Conservation (phyloP, 495 filamentous ascomycete species). For the Neurospora terricola region DNA sequence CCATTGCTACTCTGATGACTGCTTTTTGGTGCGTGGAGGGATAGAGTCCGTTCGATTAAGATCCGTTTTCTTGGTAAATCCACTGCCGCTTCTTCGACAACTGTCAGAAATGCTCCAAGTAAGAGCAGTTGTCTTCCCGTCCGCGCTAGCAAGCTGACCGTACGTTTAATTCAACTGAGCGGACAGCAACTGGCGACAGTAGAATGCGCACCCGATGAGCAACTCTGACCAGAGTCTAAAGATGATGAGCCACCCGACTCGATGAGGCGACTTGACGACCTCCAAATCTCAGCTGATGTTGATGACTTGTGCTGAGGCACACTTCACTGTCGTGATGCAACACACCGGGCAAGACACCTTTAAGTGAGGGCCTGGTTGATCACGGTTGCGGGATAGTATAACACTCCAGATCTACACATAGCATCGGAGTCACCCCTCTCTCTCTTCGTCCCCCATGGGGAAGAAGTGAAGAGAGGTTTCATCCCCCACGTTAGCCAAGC, state of each 20-base stretch:
- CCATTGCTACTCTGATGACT: conserved; percentile 13
- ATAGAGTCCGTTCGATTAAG: not conserved
- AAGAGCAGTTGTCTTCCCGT: not conserved
- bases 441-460: not conserved
- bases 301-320: not conserved
- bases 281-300: not conserved
- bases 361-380: not conserved
- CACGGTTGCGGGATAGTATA: not conserved
- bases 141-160: not conserved
- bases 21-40: not conserved
- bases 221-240: not conserved
- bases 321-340: not conserved
- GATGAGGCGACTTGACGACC: not conserved
- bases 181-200: not conserved
- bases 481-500: not conserved
- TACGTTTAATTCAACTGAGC: not conserved
- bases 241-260: not conserved
- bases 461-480: not conserved
- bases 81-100: not conserved
- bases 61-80: not conserved
- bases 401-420: not conserved
- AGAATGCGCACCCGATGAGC: not conserved
- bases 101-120: not conserved
- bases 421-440: not conserved
- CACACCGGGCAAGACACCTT: not conserved